phyloP scores from a whole-genome alignment of 257 asterid species.

The Solanum commersonii region DNA sequence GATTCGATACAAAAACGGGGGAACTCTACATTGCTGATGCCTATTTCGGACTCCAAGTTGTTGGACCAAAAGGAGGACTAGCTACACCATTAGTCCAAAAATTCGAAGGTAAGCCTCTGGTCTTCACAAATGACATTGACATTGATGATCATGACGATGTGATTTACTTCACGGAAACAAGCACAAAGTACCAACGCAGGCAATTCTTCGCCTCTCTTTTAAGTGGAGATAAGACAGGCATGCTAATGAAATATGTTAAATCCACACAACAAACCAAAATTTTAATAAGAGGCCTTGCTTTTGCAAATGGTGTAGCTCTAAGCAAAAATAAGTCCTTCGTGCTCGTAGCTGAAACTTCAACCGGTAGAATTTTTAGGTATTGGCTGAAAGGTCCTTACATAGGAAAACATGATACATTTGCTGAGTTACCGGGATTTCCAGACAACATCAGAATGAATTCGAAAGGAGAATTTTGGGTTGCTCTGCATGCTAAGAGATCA shows the following conservation, averaged over 20 bases:
- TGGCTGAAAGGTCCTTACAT: conserved; percentile 49
- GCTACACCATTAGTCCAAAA: conserved; percentile 46
- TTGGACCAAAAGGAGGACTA: conserved; percentile 53
- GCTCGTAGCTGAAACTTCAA: conserved; percentile 14
- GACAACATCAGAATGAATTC: conserved; percentile 56
- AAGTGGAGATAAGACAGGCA: conserved; percentile 6
- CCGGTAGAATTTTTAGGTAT: conserved; percentile 15
- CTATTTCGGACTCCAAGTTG: conserved; percentile 50
- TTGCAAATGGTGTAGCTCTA: not conserved
- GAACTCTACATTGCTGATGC: conserved; percentile 66
- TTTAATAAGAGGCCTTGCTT: not conserved
- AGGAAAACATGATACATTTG: conserved; percentile 31
- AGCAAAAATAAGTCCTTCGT: not conserved
- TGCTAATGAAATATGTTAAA: conserved; percentile 1
- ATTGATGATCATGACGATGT: conserved; percentile 39
- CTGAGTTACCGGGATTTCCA: conserved; percentile 42
- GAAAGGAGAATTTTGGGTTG: conserved; percentile 61
- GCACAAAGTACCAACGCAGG: conserved; percentile 45
- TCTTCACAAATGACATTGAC: conserved; percentile 58
- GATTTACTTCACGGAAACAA: conserved; percentile 58
- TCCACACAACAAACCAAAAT: not conserved
- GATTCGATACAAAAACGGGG: conserved; percentile 43
- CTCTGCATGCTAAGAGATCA: conserved; percentile 36
- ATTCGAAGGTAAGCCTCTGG: conserved; percentile 35
- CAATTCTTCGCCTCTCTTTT: conserved; percentile 27